Conservation (phyloP, 2,329 filamentous ascomycete species). For the Fusarium sp. region DNA sequence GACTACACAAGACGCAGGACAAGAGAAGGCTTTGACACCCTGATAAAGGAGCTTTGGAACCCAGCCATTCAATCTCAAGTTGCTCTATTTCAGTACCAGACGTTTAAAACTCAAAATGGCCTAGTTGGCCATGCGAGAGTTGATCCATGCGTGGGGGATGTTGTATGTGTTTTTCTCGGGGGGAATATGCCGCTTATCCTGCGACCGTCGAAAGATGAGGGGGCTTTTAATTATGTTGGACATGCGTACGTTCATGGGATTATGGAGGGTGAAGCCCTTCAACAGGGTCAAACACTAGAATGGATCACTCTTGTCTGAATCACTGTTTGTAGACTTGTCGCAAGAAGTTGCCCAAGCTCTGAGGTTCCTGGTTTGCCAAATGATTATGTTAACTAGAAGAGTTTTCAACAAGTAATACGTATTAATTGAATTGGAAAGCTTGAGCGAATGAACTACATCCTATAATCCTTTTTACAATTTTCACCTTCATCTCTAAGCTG, state of each 20-base stretch:
- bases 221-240: background rate
- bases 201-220: background rate
- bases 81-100: background rate
- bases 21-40: background rate
- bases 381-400: too few species aligned
- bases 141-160: background rate
- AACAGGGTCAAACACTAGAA: background rate
- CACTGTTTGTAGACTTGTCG: too few species aligned
- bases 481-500: too few species aligned
- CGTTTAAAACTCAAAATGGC: background rate
- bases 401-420: too few species aligned
- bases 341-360: too few species aligned
- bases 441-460: too few species aligned
- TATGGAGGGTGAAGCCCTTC: constrained; percentile 3
- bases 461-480: too few species aligned
- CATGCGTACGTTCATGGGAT: background rate
- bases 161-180: background rate
- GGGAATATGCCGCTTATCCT: background rate
- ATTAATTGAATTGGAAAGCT: too few species aligned
- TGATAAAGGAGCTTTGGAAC: background rate
- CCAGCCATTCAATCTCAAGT: background rate
- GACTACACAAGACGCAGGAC: background rate
- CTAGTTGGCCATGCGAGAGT: background rate
- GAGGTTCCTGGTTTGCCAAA: accelerated
- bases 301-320: constrained; percentile 44